Conservation (phyloP, 306 rosid species). For the Prunus padus region DNA sequence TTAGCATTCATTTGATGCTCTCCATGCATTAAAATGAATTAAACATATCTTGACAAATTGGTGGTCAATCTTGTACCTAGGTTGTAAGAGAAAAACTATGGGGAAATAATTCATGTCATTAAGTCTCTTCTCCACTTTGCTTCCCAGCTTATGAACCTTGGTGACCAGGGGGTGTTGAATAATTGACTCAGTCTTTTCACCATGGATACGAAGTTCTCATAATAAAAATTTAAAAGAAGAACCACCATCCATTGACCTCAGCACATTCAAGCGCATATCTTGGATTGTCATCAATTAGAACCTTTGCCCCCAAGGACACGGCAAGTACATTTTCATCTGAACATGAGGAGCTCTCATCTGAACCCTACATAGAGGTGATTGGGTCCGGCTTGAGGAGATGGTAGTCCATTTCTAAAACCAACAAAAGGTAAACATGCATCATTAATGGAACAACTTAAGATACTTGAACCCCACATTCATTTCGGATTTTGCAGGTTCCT, state of each 20-base stretch:
- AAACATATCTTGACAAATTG: constrained; percentile 10
- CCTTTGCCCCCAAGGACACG: constrained; percentile 80
- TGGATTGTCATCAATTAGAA: constrained; percentile 88
- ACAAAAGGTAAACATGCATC: background rate
- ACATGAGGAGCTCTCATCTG: background rate
- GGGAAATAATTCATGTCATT: constrained; percentile 39
- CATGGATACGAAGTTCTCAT: constrained; percentile 90
- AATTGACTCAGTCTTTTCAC: constrained; percentile 59
- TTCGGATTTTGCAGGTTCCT: background rate
- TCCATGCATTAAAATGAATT: constrained; percentile 18
- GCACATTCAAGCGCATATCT: constrained; percentile 89
- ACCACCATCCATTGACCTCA: constrained; percentile 67
- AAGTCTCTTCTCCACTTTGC: constrained; percentile 82
- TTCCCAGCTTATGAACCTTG: constrained; percentile 79
- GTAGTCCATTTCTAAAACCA: constrained; percentile 7
- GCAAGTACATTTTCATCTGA: constrained; percentile 22
- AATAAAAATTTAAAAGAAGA: constrained; percentile 87
- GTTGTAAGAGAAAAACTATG: constrained; percentile 22
- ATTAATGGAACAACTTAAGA: background rate
- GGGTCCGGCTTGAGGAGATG: background rate
- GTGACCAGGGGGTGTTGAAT: constrained; percentile 73
- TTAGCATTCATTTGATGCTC: constrained; percentile 25
- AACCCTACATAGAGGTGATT: background rate
- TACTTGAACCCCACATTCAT: background rate
- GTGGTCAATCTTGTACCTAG: constrained; percentile 1